These are phyloP conservation scores for Termitomyces sp. DNA, from an alignment of 768 basidiomycete genomes.

Conservation along the genomic window DNA sequence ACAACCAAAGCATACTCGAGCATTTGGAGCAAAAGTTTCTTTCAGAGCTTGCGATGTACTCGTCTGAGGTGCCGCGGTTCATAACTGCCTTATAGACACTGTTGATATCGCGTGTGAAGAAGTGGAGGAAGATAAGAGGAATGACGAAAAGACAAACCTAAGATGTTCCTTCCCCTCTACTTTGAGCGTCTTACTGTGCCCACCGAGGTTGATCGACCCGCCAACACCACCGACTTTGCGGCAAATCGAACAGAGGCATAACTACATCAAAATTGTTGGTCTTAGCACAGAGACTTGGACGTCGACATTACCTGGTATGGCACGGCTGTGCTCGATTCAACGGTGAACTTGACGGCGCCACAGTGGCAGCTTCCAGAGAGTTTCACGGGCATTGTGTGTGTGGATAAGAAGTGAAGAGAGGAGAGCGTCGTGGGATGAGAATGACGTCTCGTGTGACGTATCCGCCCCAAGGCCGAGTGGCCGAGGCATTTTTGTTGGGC, in stretches of 20 bases:
- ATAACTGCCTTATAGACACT: slow-evolving; percentile 66
- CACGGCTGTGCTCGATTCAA: slow-evolving; percentile 55
- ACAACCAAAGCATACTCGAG: slow-evolving; percentile 67
- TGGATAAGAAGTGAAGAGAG: background rate
- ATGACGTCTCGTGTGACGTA: background rate
- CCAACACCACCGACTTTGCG: slow-evolving; percentile 68
- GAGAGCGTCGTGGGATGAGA: background rate
- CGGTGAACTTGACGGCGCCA: slow-evolving; percentile 45
- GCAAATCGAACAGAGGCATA: slow-evolving; percentile 70
- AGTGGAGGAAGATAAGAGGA: background rate
- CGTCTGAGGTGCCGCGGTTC: slow-evolving; percentile 50
- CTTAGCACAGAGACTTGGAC: background rate
- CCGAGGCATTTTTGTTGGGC: too few relatives aligned
- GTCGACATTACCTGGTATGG: slow-evolving; percentile 53
- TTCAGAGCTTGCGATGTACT: slow-evolving; percentile 51
- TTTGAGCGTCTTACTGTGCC: slow-evolving; percentile 46
- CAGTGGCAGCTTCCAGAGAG: slow-evolving; percentile 58
- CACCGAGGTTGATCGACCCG: slow-evolving; percentile 68
- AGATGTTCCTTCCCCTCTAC: slow-evolving; percentile 55
- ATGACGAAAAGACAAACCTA: slow-evolving; percentile 35
- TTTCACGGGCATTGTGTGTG: slow-evolving; percentile 49
- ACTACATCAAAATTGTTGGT: slow-evolving; percentile 25
- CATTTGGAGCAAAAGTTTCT: slow-evolving; percentile 65
- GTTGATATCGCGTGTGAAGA: background rate
- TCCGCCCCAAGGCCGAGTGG: too few relatives aligned